These are phyloP conservation scores for Forsythia viridissima DNA, from an alignment of 257 asterid species.

Conservation along the genomic window DNA sequence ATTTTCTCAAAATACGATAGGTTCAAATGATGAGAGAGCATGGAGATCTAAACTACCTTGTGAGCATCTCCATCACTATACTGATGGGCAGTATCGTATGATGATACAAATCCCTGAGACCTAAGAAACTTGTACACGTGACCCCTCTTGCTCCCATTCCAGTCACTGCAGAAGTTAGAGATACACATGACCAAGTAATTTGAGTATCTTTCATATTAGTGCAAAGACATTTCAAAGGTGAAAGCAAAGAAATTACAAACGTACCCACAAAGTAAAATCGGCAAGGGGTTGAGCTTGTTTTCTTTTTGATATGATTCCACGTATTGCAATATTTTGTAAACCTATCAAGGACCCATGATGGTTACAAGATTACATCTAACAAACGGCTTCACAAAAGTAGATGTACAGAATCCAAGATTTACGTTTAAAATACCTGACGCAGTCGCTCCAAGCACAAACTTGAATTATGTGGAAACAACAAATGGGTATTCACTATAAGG, in stretches of 20 bases:
- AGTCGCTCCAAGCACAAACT: constrained; percentile 89
- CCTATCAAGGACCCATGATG: constrained; percentile 43
- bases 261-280: constrained; percentile 94
- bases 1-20: not conserved
- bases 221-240: not conserved
- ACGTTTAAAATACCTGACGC: constrained; percentile 68
- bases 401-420: not conserved
- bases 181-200: constrained; percentile 1
- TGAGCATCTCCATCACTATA: constrained; percentile 97
- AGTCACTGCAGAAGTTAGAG: constrained; percentile 57
- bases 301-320: constrained; percentile 90
- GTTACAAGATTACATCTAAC: not conserved
- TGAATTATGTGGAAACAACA: constrained; percentile 90
- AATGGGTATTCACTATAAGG: constrained; percentile 93
- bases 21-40: constrained; percentile 3
- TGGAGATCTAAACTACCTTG: constrained; percentile 47
- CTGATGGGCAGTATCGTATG: constrained; percentile 96
- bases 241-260: constrained; percentile 6
- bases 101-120: constrained; percentile 94
- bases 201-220: constrained; percentile 13
- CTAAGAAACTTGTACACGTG: constrained; percentile 92
- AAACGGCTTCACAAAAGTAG: not conserved
- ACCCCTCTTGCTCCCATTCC: constrained; percentile 98
- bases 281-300: constrained; percentile 83
- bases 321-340: constrained; percentile 81